Conservation (phyloP, 2,329 filamentous ascomycete genomes). For the Neophaeococcomyces mojaviensis region DNA sequence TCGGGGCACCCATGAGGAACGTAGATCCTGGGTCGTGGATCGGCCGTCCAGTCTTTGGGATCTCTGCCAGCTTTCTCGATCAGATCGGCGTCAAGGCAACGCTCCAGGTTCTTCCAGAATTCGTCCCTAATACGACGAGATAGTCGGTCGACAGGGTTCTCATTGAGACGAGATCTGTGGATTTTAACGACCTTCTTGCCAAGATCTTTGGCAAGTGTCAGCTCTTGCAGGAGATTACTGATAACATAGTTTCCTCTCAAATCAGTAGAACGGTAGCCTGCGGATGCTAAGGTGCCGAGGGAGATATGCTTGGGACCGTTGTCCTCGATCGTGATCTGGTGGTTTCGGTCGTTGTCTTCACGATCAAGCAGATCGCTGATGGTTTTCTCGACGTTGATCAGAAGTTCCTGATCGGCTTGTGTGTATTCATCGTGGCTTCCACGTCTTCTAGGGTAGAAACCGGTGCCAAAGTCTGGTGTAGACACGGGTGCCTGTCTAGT, state of each 20-base stretch:
- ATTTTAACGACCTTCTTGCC: constrained; percentile 83
- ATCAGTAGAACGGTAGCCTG: constrained; percentile 79
- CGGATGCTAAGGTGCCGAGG: constrained; percentile 76
- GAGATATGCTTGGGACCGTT: constrained; percentile 84
- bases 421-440: constrained; percentile 60
- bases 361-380: constrained; percentile 69
- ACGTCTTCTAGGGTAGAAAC: constrained; percentile 27
- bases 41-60: constrained; percentile 89
- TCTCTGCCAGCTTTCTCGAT: constrained; percentile 79
- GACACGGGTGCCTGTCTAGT: constrained; percentile 18
- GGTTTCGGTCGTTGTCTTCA: constrained; percentile 89
- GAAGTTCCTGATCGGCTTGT: constrained; percentile 65
- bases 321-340: constrained; percentile 97
- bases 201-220: constrained; percentile 85
- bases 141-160: constrained; percentile 87
- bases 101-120: constrained; percentile 88
- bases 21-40: constrained; percentile 87
- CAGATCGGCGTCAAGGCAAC: constrained; percentile 74
- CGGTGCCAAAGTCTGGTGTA: constrained; percentile 9
- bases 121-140: constrained; percentile 78
- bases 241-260: constrained; percentile 95
- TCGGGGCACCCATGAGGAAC: constrained; percentile 76
- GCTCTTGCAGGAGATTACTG: constrained; percentile 89
- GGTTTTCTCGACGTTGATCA: constrained; percentile 79
- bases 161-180: constrained; percentile 82